Base-by-base conservation (phyloP, 2,329 filamentous ascomycete genomes). In the Botrytis aclada region DNA sequence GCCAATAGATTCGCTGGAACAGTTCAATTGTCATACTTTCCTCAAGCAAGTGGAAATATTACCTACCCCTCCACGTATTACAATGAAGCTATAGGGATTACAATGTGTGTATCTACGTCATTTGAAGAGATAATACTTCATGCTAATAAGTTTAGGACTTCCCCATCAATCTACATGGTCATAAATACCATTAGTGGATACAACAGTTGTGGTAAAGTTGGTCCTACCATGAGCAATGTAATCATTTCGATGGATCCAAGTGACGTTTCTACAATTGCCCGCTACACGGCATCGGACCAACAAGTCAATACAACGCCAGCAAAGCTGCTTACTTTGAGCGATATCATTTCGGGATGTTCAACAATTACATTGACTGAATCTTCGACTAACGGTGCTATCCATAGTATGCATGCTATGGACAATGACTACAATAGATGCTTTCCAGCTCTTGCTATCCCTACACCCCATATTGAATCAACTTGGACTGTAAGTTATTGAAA, bases 81-180 rank as follows among this genome's bases (percentile, higher is more conserved):
- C 56, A 71, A 74, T 56, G 9, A 69, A 29, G 71, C 45, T 4
- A 70, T 75, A 34, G 65, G 45, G 3, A 56, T 76, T 16, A 76
- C 73, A 18, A 74, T 77, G 75, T 77, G 51, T 66, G 74, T 69
- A 7, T 47, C 63, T 54, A 34, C 25, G 4, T 58, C 16, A 47
- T 39, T 39, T 39, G 9, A 29, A 18, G 43, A 18, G 18, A 1
- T 41, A 9, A 34, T 8, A 8, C 14, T 64, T 41, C 8, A 60
- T 22, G 25, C 47, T 70, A 58, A 61, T 29, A 1, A 34, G 2
- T 20, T 71, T 66, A 83, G 82, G 74, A 82, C 81, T n/a, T 83
- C 80, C 1, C 82, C 82, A 5, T 83, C 82, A 10, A 80, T 83
- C 47, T 83, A 83, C 75, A 78, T 83, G 75, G 70, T 81, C 32